These are phyloP conservation scores for Tylopilus cervinicoccineus DNA, from an alignment of 768 basidiomycete species.

Conservation along the genomic window DNA sequence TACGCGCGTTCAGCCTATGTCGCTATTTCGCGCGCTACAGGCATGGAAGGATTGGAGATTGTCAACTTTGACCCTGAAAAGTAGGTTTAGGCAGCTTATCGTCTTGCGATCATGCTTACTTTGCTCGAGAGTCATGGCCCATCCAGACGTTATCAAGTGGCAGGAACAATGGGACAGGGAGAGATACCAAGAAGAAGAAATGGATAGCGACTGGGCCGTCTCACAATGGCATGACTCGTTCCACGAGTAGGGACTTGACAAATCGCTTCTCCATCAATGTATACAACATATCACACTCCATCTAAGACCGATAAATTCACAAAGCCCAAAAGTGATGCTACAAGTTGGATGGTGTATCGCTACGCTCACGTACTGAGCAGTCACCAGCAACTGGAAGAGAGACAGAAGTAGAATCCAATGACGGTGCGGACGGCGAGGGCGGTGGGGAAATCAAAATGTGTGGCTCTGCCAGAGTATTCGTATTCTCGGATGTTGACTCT, in stretches of 20 bases:
- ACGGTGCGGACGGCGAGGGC: conserved; percentile 17
- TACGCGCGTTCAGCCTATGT: conserved; percentile 28
- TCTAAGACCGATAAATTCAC: conserved; percentile 6
- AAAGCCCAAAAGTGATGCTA: conserved; percentile 8
- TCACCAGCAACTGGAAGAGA: conserved; percentile 13
- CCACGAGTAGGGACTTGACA: conserved; percentile 4
- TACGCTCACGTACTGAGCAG: conserved; percentile 3
- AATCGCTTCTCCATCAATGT: not conserved
- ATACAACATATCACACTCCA: conserved; percentile 2
- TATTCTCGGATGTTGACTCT: conserved; percentile 9
- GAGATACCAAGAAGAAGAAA: conserved; percentile 29
- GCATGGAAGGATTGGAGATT: conserved; percentile 39
- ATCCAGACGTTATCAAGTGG: conserved; percentile 33
- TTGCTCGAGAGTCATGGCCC: conserved; percentile 33
- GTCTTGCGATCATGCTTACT: not conserved
- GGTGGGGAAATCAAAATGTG: conserved; percentile 12
- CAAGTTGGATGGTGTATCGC: conserved; percentile 11
- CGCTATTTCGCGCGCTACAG: conserved; percentile 38
- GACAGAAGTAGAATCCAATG: conserved; percentile 10
- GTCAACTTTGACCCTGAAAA: conserved; percentile 33
- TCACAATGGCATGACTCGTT: conserved; percentile 31
- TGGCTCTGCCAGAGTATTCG: conserved; percentile 4
- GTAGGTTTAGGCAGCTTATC: conserved; percentile 12
- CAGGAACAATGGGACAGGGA: conserved; percentile 26
- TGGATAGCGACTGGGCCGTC: conserved; percentile 31